These are phyloP conservation scores for Scheffersomyces titani DNA, from an alignment of 1,139 yeast species.

Conservation along the genomic window DNA sequence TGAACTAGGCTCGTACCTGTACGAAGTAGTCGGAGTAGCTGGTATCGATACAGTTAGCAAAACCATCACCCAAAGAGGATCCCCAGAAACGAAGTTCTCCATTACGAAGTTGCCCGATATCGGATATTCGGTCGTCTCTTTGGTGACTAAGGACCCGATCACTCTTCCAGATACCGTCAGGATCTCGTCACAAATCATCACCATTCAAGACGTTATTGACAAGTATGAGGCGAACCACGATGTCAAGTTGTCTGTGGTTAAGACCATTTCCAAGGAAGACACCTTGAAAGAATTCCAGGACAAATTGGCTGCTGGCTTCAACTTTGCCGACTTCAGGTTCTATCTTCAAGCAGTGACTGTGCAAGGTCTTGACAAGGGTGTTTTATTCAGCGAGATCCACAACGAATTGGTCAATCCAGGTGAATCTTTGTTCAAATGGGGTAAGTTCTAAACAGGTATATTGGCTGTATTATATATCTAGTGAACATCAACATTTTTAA, in stretches of 20 bases:
- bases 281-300: slow-evolving; percentile 30
- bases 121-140: slow-evolving; percentile 42
- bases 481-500: too few species aligned
- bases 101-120: slow-evolving; percentile 45
- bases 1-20: slow-evolving; percentile 36
- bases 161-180: slow-evolving; percentile 48
- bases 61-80: slow-evolving; percentile 44
- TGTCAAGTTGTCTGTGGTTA: slow-evolving; percentile 31
- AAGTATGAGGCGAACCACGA: slow-evolving; percentile 43
- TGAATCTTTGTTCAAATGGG: slow-evolving; percentile 56
- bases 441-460: slow-evolving; percentile 25
- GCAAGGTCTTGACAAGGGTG: slow-evolving; percentile 43
- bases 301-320: slow-evolving; percentile 30
- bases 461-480: too few species aligned
- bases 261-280: slow-evolving; percentile 28
- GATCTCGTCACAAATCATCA: slow-evolving; percentile 41
- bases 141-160: slow-evolving; percentile 33
- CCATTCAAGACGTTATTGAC: slow-evolving; percentile 39
- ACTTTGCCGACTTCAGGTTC: slow-evolving; percentile 21
- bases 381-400: slow-evolving; percentile 28
- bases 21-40: slow-evolving; percentile 33
- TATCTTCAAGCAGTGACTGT: slow-evolving; percentile 34
- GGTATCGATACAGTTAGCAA: slow-evolving; percentile 40
- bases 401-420: slow-evolving; percentile 58
- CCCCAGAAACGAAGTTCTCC: slow-evolving; percentile 33